These are phyloP conservation scores for Forsythia viridissima DNA, from an alignment of 257 asterid genomes.

Conservation along the genomic window DNA sequence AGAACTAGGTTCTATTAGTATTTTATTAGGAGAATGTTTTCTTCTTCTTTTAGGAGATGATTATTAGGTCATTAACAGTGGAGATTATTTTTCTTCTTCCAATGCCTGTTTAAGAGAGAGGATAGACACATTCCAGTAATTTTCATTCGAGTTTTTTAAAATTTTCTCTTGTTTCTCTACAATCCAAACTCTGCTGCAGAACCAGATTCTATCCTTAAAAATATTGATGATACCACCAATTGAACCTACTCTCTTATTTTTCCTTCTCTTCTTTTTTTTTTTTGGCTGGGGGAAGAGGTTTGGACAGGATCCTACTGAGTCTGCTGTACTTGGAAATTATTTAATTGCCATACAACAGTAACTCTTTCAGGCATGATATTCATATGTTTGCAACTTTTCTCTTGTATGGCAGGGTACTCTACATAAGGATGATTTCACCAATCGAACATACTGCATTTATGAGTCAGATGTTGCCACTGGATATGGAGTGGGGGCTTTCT, in stretches of 20 bases:
- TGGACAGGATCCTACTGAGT: background rate
- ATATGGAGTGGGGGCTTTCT: constrained; percentile 89
- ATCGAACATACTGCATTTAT: constrained; percentile 85
- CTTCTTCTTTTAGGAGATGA: too few relatives aligned
- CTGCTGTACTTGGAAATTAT: background rate
- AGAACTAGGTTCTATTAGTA: too few relatives aligned
- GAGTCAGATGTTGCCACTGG: constrained; percentile 89
- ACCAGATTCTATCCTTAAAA: background rate
- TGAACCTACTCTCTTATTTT: background rate
- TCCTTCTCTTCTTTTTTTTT: background rate
- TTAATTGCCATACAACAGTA: background rate
- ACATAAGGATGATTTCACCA: constrained; percentile 47
- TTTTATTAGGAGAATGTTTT: too few relatives aligned
- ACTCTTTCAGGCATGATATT: background rate
- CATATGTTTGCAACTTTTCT: background rate
- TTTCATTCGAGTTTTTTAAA: too few relatives aligned
- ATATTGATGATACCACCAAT: background rate
- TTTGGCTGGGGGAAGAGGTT: background rate
- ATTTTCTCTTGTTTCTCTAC: too few relatives aligned
- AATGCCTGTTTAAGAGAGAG: too few relatives aligned
- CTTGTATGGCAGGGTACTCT: constrained; percentile 57
- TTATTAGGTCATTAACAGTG: too few relatives aligned
- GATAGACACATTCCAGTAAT: too few relatives aligned
- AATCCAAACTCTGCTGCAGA: too few relatives aligned
- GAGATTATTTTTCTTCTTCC: too few relatives aligned